Percentiles rank a stretch among this genome's conserved stretches.
Conservation (phyloP, 148 eudicot genomes). For the Rhododendron kiyosumense region DNA sequence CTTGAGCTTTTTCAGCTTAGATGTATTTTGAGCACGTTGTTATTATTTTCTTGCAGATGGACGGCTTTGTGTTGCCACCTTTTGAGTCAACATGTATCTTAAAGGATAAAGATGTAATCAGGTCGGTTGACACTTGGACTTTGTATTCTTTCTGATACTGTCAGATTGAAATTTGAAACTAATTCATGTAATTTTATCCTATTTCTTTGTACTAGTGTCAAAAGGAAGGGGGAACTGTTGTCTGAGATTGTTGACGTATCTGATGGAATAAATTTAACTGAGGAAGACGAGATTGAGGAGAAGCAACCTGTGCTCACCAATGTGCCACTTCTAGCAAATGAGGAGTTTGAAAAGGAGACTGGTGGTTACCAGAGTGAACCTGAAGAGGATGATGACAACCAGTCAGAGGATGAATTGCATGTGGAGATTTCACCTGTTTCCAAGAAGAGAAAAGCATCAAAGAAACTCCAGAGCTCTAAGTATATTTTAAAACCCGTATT, state of each 20-base stretch:
- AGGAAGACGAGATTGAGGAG: conserved; percentile 30
- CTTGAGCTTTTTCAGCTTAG: background rate
- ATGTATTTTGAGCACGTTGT: conserved; percentile 3
- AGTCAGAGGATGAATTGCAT: conserved; percentile 15
- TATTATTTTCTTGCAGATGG: conserved; percentile 55
- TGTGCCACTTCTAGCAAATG: conserved; percentile 55
- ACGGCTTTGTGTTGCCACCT: conserved; percentile 80
- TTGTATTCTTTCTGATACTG: background rate
- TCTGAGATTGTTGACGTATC: conserved; percentile 17
- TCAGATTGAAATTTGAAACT: background rate
- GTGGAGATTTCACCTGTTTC: conserved; percentile 24
- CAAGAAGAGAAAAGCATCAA: conserved; percentile 69
- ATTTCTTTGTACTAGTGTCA: conserved; percentile 43
- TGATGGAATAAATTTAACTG: conserved; percentile 20
- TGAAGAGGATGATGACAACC: conserved; percentile 36
- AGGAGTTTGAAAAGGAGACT: conserved; percentile 55
- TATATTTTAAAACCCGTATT: conserved; percentile 21
- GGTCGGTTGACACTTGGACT: conserved; percentile 33
- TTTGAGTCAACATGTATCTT: conserved; percentile 66
- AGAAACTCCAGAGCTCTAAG: conserved; percentile 40
- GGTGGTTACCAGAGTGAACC: conserved; percentile 45
- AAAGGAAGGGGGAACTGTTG: conserved; percentile 37
- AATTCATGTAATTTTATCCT: background rate
- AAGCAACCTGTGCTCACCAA: conserved; percentile 35
- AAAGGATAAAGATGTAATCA: conserved; percentile 71